Evolutionary conservation across 805 yeast genomes (phyloP).

Genomic region (Teunomyces funiuensis): DNA sequence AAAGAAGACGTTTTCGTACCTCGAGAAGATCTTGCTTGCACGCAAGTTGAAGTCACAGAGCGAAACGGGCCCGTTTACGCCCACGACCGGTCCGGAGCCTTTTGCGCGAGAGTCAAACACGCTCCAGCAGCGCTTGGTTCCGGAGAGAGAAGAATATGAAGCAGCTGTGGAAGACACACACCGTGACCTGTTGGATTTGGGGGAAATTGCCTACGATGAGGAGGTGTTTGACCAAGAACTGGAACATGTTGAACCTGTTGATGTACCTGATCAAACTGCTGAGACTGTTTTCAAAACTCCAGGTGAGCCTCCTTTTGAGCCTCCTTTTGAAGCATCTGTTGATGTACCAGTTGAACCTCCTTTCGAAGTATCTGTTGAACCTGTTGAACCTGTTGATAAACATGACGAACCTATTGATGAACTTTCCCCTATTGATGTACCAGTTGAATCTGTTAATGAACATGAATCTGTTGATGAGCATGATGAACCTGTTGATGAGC

Average conservation of each 20-base stretch:
- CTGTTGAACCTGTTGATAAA: no score
- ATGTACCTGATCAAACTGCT: no score
- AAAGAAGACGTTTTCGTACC: constrained; percentile 13
- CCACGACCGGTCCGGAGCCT: neutral
- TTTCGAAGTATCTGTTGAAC: neutral
- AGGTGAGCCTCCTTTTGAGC: no score
- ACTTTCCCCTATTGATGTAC: neutral
- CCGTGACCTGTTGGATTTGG: neutral
- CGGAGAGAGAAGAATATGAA: neutral
- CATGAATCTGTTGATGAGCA: no score
- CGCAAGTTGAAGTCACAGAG: constrained; percentile 2
- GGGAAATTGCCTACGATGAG: neutral
- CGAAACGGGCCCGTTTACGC: constrained; percentile 1
- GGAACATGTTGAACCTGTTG: no score
- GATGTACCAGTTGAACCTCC: neutral
- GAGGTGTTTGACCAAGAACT: neutral
- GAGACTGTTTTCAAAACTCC: no score
- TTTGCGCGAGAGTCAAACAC: neutral
- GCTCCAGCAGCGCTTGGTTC: neutral
- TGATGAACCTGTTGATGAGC: no score
- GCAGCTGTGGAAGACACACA: no score
- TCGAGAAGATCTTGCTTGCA: constrained; percentile 12
- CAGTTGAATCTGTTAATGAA: no score
- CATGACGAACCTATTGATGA: neutral
- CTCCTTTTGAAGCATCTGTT: no score